Evolutionary conservation across 768 basidiomycete genomes (phyloP).

Genomic region (Termitomyces sp.): DNA sequence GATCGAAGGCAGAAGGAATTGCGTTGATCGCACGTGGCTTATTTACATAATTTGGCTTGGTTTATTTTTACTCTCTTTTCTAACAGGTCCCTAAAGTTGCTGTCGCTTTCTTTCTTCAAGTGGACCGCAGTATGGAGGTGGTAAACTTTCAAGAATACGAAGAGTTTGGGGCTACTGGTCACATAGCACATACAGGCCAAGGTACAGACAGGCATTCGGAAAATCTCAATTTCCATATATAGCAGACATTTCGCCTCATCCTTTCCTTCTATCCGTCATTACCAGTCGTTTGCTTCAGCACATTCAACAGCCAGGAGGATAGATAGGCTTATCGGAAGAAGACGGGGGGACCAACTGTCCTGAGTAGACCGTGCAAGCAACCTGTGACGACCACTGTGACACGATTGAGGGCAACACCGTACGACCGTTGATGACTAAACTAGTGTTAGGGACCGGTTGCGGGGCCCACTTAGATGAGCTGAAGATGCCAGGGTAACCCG

Average conservation of each 20-base stretch:
- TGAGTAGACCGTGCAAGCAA: slow-evolving; percentile 22
- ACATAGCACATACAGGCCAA: neutral
- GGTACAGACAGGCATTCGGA: neutral
- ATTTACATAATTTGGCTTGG: slow-evolving; percentile 6
- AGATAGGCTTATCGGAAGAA: neutral
- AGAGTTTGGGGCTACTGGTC: no score
- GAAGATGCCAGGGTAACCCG: slow-evolving; percentile 25
- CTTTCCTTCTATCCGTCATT: neutral
- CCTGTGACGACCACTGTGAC: slow-evolving; percentile 22
- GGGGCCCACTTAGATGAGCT: slow-evolving; percentile 14
- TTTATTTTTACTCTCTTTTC: neutral
- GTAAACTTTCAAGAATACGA: neutral
- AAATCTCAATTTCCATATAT: neutral
- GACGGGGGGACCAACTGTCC: slow-evolving; percentile 18
- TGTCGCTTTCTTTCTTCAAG: neutral
- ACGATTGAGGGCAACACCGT: slow-evolving; percentile 21
- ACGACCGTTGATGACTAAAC: slow-evolving; percentile 23
- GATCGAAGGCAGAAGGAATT: neutral
- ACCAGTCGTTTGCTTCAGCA: neutral
- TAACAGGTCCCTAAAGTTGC: no score
- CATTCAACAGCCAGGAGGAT: neutral
- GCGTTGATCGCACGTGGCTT: slow-evolving; percentile 18
- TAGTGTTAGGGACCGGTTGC: slow-evolving; percentile 24
- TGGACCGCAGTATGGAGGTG: neutral
- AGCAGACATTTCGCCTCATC: neutral